Conservation (phyloP, 805 yeast species). For the Candida maltosa region DNA sequence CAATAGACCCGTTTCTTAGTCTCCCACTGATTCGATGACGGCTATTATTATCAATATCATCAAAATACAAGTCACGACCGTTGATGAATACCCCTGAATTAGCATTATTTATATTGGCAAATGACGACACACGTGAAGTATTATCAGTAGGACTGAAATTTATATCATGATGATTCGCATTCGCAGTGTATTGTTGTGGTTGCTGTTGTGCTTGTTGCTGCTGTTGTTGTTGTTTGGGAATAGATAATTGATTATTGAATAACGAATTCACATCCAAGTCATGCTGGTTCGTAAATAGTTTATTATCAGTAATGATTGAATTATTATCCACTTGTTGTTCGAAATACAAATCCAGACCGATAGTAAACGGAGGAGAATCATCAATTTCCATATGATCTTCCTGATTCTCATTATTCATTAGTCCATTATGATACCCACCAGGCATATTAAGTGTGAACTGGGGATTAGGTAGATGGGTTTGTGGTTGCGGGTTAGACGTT, state of each 20-base stretch:
- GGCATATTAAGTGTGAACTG: conserved; percentile 17
- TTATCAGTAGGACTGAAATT: conserved; percentile 9
- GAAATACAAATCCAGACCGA: conserved; percentile 27
- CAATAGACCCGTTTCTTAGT: conserved; percentile 14
- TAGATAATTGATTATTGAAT: conserved; percentile 6
- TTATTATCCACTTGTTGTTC: conserved; percentile 13
- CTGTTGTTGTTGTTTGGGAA: conserved; percentile 1
- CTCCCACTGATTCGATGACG: conserved; percentile 4
- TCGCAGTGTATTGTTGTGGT: conserved; percentile 2
- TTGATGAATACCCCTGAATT: conserved; percentile 2
- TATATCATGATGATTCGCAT: conserved; percentile 3
- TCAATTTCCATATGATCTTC: conserved; percentile 33
- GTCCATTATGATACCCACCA: conserved; percentile 24
- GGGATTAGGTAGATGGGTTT: conserved; percentile 1
- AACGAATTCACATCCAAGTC: conserved; percentile 8
- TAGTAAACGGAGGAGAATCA: conserved; percentile 34
- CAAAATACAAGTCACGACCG: conserved; percentile 5
- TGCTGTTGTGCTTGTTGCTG: conserved; percentile 7
- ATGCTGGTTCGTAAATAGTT: background rate
- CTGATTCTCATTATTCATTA: too few relatives aligned
- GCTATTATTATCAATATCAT: conserved; percentile 5
- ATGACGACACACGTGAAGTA: conserved; percentile 10
- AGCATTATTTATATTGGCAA: conserved; percentile 2
- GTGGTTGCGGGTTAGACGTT: background rate
- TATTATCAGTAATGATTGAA: conserved; percentile 7